Conservation (phyloP, 768 basidiomycete genomes). For the Tephrocybe sp. region DNA sequence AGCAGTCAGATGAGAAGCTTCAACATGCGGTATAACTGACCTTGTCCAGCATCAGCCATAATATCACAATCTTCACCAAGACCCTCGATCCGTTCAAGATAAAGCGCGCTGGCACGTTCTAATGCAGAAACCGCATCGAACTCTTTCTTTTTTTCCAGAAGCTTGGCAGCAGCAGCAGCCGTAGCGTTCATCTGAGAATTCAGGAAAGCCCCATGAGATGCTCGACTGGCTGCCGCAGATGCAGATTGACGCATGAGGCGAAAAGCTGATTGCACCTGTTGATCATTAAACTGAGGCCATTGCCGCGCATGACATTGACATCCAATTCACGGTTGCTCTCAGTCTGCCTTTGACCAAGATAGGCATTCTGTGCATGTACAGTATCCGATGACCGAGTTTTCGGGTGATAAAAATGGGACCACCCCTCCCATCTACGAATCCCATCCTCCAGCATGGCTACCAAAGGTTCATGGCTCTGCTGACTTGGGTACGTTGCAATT, state of each 20-base stretch:
- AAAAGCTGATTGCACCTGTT: constrained; percentile 18
- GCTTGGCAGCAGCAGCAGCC: constrained; percentile 49
- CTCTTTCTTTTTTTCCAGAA: constrained; percentile 81
- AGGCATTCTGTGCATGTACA: constrained; percentile 6
- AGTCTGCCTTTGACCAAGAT: too few species aligned
- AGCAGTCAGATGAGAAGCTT: constrained; percentile 3
- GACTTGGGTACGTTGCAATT: constrained; percentile 55
- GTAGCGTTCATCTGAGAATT: constrained; percentile 41
- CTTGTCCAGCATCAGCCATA: constrained; percentile 77
- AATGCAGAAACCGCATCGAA: constrained; percentile 73
- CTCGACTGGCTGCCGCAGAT: constrained; percentile 51
- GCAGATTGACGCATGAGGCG: constrained; percentile 55
- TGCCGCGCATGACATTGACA: too few species aligned
- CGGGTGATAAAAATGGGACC: constrained; percentile 28
- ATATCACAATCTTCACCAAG: constrained; percentile 72
- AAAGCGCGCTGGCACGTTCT: constrained; percentile 61
- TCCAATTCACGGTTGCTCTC: too few species aligned
- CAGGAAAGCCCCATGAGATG: constrained; percentile 43
- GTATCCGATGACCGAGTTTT: constrained; percentile 33
- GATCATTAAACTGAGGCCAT: too few species aligned
- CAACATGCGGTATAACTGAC: constrained; percentile 31
- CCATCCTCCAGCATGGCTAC: constrained; percentile 74
- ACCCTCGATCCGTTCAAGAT: constrained; percentile 66
- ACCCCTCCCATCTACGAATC: constrained; percentile 58
- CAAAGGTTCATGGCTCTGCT: constrained; percentile 60